A percentile compares a stretch with the other conserved stretches of the same genome.
phyloP scores from a whole-genome alignment of 805 yeast species.

The Candida dajiaensis region DNA sequence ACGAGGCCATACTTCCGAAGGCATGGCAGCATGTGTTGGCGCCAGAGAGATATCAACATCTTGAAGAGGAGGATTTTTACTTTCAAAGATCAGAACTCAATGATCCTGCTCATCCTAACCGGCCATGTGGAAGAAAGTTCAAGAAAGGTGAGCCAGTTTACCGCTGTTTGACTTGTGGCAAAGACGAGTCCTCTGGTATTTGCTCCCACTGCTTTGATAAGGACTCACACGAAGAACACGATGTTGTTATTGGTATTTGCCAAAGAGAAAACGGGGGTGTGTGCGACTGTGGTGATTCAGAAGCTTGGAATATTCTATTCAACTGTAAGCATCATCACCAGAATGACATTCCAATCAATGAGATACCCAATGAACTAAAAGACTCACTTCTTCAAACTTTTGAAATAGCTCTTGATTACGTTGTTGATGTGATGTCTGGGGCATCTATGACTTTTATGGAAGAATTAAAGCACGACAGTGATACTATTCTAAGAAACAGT shows the following conservation, averaged over 20 bases:
- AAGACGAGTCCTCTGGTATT: conserved; percentile 78
- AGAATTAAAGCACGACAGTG: conserved; percentile 21
- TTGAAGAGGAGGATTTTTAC: conserved; percentile 17
- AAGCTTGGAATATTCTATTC: conserved; percentile 62
- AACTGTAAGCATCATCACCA: conserved; percentile 39
- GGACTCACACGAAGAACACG: conserved; percentile 67
- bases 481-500: conserved; percentile 27
- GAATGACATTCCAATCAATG: conserved; percentile 17
- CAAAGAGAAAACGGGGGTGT: conserved; percentile 58
- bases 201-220: conserved; percentile 73
- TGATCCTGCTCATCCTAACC: conserved; percentile 44
- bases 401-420: conserved; percentile 47
- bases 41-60: conserved; percentile 20
- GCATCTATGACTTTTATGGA: conserved; percentile 19
- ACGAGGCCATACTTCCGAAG: conserved; percentile 15
- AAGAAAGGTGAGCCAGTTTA: conserved; percentile 67
- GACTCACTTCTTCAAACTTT: conserved; percentile 35
- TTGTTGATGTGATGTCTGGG: conserved; percentile 54
- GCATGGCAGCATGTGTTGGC: conserved; percentile 19
- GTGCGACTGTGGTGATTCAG: conserved; percentile 80
- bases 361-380: conserved; percentile 40
- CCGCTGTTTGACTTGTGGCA: conserved; percentile 68
- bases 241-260: conserved; percentile 56
- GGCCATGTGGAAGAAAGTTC: conserved; percentile 72
- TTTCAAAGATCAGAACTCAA: conserved; percentile 10